Evolutionary conservation across 805 yeast species (phyloP), one percentile per base, ranked within the genome.

Genomic region (Starmera caribaea): DNA sequence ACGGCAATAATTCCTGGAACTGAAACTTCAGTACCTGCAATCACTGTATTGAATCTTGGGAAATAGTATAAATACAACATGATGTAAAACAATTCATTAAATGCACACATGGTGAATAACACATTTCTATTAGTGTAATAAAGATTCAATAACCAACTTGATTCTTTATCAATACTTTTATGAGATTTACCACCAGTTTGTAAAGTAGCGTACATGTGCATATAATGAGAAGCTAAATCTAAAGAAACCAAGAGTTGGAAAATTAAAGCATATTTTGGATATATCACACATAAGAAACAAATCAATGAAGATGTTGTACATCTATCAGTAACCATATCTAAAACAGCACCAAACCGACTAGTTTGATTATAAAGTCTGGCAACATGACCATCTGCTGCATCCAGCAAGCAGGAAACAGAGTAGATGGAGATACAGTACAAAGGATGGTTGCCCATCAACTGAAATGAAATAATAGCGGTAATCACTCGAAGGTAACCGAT

Each of bases 301-400:
- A 92, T 79, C 53, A 92, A 71, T n/a, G 96, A 82, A 12, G 95
- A 76, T 0, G 99, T 92, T 12, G 98, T 89, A 58, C 97, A 92
- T 56, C 99, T 73, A 60, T 92, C 99, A 15, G 98, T 90, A 28
- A 92, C 97, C 99, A 92, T 92, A 62, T 92, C 99, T 51, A 92
- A 72, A 16, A 94, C 95, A 15, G 98, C 97, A 30, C 99, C 99
- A 49, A 87, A 86, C 49, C 76, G 74, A 28, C 97, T 85, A 13
- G 95, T 81, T 61, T 92, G 99, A 58, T 84, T 76, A 58, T 71
- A 86, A 53, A 73, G 73, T 46, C 99, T 73, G 5, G 99, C 99
- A 41, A 96, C 95, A 40, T 81, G 79, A 4, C 99, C 99, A 59
- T 92, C 99, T 42, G 88, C 75, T 0, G 99, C 99, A 62, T 92